These are phyloP conservation scores for Dendrocalamus latiflorus DNA, from an alignment of 202 grass and related monocot species.

Conservation along the genomic window DNA sequence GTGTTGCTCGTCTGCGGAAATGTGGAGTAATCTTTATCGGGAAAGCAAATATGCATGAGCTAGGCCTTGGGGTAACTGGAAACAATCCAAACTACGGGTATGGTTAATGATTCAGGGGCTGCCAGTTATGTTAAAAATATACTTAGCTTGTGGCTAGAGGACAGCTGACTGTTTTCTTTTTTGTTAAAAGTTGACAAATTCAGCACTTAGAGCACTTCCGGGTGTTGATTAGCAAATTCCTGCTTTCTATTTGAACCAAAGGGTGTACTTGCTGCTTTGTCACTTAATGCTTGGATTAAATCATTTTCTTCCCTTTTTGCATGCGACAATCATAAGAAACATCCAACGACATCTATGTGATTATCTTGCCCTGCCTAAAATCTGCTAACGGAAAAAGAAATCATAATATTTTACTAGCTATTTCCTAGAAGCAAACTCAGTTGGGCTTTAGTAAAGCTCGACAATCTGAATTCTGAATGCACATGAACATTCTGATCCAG, in stretches of 20 bases:
- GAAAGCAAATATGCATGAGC: slow-evolving; percentile 99
- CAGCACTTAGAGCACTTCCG: background rate
- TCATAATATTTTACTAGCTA: background rate
- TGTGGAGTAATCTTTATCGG: slow-evolving; percentile 94
- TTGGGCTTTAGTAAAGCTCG: background rate
- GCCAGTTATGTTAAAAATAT: background rate
- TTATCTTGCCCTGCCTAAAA: background rate
- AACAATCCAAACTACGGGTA: slow-evolving; percentile 99
- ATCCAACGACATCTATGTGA: background rate
- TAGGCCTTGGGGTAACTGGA: slow-evolving; percentile 90
- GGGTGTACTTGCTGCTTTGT: background rate
- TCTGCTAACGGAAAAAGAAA: background rate
- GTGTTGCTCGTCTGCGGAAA: slow-evolving; percentile 70
- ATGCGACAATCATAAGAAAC: background rate
- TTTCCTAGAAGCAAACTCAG: slow-evolving; percentile 4
- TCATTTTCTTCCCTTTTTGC: background rate
- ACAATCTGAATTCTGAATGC: background rate
- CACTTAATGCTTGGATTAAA: background rate
- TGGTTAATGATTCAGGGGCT: background rate
- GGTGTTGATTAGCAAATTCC: background rate
- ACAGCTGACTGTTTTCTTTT: background rate
- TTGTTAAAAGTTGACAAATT: background rate
- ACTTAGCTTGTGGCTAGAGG: background rate
- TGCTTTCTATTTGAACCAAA: background rate
- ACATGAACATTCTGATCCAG: background rate